These are phyloP conservation scores for Vigna unguiculata DNA, from an alignment of 306 rosid genomes.

Conservation along the genomic window DNA sequence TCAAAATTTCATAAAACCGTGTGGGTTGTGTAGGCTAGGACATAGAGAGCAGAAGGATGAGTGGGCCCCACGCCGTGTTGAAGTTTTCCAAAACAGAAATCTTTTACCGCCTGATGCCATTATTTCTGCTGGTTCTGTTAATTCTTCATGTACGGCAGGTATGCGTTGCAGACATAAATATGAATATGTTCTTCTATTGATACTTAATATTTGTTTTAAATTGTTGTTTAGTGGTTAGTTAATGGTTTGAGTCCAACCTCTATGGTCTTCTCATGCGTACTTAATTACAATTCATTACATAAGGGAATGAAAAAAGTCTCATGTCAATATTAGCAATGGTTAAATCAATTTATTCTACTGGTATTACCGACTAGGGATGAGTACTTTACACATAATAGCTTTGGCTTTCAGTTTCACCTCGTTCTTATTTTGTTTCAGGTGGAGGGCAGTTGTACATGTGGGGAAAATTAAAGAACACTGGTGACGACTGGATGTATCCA, in stretches of 20 bases:
- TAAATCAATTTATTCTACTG: neutral
- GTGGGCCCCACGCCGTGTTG: conserved; percentile 93
- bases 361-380: neutral
- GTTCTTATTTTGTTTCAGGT: conserved; percentile 57
- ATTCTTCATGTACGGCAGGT: conserved; percentile 97
- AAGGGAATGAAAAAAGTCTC: neutral
- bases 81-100: conserved; percentile 76
- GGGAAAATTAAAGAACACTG: conserved; percentile 88
- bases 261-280: neutral
- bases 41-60: conserved; percentile 99
- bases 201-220: neutral
- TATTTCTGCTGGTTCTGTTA: conserved; percentile 89
- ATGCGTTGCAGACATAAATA: neutral
- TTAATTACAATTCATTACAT: neutral
- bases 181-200: neutral
- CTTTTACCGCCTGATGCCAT: conserved; percentile 80
- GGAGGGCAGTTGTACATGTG: conserved; percentile 99
- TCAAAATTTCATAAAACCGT: conserved; percentile 23
- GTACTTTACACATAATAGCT: neutral
- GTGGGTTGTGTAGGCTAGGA: conserved; percentile 73
- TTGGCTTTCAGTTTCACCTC: conserved; percentile 16
- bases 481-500: conserved; percentile 99
- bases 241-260: neutral
- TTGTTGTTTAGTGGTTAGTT: neutral
- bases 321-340: neutral